phyloP scores from a whole-genome alignment of 176 grass and related monocot genomes.

The Tuctoria greenei region DNA sequence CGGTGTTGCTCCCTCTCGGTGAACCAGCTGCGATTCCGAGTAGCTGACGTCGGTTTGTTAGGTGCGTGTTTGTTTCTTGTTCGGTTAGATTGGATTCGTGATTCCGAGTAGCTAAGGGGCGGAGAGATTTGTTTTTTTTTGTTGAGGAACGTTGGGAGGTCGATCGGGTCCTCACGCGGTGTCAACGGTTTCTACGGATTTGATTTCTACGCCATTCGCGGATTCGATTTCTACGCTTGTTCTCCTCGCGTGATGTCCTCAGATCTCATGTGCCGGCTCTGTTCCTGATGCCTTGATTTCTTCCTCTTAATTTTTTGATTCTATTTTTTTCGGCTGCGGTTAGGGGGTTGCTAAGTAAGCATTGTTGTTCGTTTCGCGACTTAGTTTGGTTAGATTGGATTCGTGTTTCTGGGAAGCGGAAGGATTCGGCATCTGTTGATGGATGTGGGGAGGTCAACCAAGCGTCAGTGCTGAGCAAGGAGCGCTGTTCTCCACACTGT shows the following conservation, averaged over 20 bases:
- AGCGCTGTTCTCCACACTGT: constrained; percentile 81
- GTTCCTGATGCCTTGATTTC: no score
- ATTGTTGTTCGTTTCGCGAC: background rate
- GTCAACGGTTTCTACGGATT: no score
- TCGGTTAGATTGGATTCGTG: background rate
- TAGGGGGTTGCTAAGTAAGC: constrained; percentile 26
- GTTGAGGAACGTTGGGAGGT: constrained; percentile 23
- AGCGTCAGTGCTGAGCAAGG: no score
- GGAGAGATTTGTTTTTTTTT: constrained; percentile 26
- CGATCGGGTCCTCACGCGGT: constrained; percentile 15
- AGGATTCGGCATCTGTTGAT: no score
- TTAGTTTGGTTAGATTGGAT: constrained; percentile 1
- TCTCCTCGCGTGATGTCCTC: background rate
- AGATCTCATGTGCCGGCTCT: constrained; percentile 31
- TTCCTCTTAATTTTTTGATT: constrained; percentile 16
- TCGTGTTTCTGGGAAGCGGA: no score
- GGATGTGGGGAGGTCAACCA: no score
- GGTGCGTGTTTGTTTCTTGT: background rate
- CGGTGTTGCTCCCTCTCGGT: no score
- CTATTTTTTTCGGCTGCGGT: constrained; percentile 24
- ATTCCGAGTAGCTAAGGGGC: background rate
- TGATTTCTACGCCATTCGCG: no score
- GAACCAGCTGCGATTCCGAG: no score
- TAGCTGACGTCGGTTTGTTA: no score
- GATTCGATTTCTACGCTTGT: constrained; percentile 37